Base-by-base conservation (phyloP, 2,329 filamentous ascomycete species). In the Akanthomyces uredinophilus region DNA sequence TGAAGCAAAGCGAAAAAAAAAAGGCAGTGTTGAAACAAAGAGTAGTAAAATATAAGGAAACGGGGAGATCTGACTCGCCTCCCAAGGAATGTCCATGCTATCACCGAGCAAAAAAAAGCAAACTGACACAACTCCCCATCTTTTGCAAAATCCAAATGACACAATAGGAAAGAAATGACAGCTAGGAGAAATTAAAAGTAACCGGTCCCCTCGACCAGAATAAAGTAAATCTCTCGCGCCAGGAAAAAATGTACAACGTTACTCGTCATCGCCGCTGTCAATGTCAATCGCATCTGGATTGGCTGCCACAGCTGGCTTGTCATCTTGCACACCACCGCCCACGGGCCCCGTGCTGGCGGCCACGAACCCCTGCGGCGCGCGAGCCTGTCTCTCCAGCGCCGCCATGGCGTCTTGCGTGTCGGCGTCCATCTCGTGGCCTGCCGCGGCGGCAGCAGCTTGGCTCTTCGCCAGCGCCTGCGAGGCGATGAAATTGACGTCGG, bases 401-500 rank as follows among this genome's bases (percentile, higher is more conserved):
- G 88, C 90, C 92, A 97, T 97, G 24, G 92, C 92, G 75, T 61
- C 59, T 29, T 61, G 51, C 18, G 59, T 54, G 11, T 97, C 93
- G 4, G 83, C 83, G 44, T 83, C 80, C 61, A 85, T 81, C 11
- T 72, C 70, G 54, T 80, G 79, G 24, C 76, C 47, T 71, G 74
- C 22, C 72, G 74, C 64, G 76, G 78, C 61, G 77, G 77, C 67
- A 83, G 82, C 67, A 83, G 82, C 73, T 90, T 96, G 90, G 65
- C 86, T 87, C 65, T 92, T 86, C 24, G 92, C 92, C 67, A 99
- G 82, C 29, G 95, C 95, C 74, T 99, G 95, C 5, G 92, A 96
- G 11, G 95, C 95, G 75, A 99, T 97, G 72, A 97, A 99, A 74
- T 93, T 96, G 80, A 99, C 94, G 71, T 99, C 95, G 50, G 96